Conservation (phyloP, 177 flowering plant species). For the Vitis hybrid region DNA sequence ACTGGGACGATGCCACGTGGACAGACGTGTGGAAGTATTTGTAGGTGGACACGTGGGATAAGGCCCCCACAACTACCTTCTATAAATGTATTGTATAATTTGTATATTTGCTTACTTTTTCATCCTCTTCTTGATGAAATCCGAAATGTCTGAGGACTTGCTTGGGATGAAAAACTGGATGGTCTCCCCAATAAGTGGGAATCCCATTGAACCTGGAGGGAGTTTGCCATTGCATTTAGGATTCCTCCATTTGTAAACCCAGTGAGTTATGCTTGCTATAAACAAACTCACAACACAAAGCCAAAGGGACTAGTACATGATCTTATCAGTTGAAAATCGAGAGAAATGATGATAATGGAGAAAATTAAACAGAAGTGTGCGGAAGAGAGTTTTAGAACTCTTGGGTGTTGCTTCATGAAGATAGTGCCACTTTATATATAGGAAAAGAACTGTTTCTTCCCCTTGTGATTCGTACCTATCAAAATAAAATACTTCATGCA, state of each 20-base stretch:
- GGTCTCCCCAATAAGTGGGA: slow-evolving; percentile 38
- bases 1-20: no score
- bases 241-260: slow-evolving; percentile 23
- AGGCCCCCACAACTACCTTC: no score
- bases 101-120: slow-evolving; percentile 6
- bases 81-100: background rate
- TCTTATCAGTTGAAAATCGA: background rate
- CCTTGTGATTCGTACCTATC: no score
- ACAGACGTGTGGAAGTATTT: no score
- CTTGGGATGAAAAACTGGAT: slow-evolving; percentile 23
- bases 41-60: no score
- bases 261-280: background rate
- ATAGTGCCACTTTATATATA: no score
- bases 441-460: no score
- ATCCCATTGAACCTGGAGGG: slow-evolving; percentile 46
- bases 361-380: no score
- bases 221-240: slow-evolving; percentile 31
- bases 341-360: background rate
- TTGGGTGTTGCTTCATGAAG: no score
- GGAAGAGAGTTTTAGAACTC: no score
- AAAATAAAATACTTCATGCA: no score
- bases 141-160: slow-evolving; percentile 11
- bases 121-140: slow-evolving; percentile 23
- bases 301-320: background rate
- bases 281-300: background rate